phyloP scores from a whole-genome alignment of 768 basidiomycete genomes.

The Lepiota venenata region DNA sequence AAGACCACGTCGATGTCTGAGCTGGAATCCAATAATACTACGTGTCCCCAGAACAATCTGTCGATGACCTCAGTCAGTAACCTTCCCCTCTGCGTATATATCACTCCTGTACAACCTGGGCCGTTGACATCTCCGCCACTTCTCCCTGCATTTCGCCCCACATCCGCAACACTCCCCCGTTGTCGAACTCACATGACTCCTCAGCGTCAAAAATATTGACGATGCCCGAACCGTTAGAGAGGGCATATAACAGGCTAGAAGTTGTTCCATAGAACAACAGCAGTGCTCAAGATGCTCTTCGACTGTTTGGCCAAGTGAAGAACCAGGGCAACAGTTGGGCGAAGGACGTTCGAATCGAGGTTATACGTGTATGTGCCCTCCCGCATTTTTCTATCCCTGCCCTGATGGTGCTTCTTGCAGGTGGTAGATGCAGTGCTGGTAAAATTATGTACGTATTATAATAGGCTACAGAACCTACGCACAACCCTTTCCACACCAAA shows the following conservation, averaged over 20 bases:
- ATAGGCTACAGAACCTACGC: too few species aligned
- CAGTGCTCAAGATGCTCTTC: too few species aligned
- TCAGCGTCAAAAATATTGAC: conserved; percentile 68
- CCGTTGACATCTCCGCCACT: conserved; percentile 13
- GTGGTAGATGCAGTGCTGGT: too few species aligned
- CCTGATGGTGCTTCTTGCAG: too few species aligned
- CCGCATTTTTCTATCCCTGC: too few species aligned
- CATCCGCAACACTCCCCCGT: conserved; percentile 69
- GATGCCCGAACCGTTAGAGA: too few species aligned
- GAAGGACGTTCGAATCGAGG: conserved; percentile 11
- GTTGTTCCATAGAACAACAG: too few species aligned
- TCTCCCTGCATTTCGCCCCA: conserved; percentile 79
- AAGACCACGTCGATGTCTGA: conserved; percentile 66
- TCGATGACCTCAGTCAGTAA: conserved; percentile 86
- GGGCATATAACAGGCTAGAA: too few species aligned
- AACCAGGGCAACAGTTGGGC: conserved; percentile 37
- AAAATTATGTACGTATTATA: too few species aligned
- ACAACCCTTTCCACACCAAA: too few species aligned
- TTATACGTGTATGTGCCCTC: not conserved
- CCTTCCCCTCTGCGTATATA: conserved; percentile 21
- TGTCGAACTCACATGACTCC: conserved; percentile 61
- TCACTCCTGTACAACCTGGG: not conserved
- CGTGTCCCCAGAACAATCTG: conserved; percentile 64
- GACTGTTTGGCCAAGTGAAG: conserved; percentile 62
- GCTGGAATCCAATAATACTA: conserved; percentile 68